Evolutionary conservation across 2,329 filamentous ascomycete genomes (phyloP), one percentile per base, ranked within the genome.

Genomic region (Pseudogymnoascus sp.): DNA sequence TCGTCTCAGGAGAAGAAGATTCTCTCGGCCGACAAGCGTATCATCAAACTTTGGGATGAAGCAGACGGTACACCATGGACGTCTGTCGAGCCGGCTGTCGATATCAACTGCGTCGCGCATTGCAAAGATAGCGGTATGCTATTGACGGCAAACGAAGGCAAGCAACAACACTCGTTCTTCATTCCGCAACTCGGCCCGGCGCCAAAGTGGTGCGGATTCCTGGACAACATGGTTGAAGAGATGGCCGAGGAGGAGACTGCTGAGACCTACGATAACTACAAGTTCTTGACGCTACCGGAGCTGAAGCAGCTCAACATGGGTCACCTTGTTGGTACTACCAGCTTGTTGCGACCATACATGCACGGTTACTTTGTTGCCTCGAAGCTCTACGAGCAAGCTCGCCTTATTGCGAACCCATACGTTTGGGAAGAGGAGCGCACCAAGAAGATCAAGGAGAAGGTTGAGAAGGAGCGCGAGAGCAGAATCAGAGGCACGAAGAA

Each of bases 321-420:
- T 60, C 93, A 97, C 72, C 80, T 99, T 58, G 83, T 99, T 62
- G 93, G 93, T 67, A 92, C 91, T 69, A 96, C 92, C 29, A 94
- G 90, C 71, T 78, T 97, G 18, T 79, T 99, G 40, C 84, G 93
- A 48, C 94, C 94, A 45, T 99, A 99, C 73, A 99, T 99, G 95
- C 94, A 99, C 73, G 95, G 94, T 69, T 97, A 94, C 80, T 99
- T 99, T 77, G 92, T 99, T 58, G 90, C 90, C 36, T 93, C 95
- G 69, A 91, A 92, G 71, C 77, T 99, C 27, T 97, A 99, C 74
- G 95, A 99, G 72, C 92, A 99, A 74, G 94, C 94, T 15, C 82
- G 90, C 61, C 79, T 99, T 64, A 96, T 97, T 69, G 88, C 89
- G 59, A 96, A 97, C 75, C 94, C 94, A 0, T 95, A 95, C 72